These are phyloP conservation scores for Cavenderia fasciculata DNA, from an alignment of 78 protist species.

Conservation along the genomic window DNA sequence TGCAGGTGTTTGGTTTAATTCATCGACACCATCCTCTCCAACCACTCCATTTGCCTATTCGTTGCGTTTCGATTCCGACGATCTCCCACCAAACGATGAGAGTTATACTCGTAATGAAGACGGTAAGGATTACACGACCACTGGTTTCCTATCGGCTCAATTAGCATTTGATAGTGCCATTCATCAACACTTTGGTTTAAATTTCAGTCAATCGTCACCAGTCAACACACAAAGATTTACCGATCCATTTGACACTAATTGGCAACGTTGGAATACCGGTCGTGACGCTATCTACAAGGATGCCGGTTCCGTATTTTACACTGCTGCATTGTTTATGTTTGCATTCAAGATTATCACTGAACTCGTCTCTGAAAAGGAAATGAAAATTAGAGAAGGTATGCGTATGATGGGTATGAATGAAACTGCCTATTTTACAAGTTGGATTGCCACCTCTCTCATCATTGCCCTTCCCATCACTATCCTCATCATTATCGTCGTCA, in stretches of 20 bases:
- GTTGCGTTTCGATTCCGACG: constrained; percentile 17
- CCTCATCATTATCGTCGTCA: neutral
- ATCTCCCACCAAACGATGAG: neutral
- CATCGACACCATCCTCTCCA: neutral
- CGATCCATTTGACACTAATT: neutral
- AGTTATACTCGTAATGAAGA: neutral
- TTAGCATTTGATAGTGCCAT: neutral
- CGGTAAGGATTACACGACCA: neutral
- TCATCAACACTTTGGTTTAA: neutral
- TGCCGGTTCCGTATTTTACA: constrained; percentile 18
- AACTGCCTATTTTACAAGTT: constrained; percentile 7
- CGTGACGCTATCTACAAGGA: neutral
- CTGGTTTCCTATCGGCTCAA: neutral
- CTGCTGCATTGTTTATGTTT: constrained; percentile 17
- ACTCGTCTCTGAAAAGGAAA: constrained; percentile 11
- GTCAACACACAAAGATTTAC: constrained; percentile 1
- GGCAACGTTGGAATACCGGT: constrained; percentile 20
- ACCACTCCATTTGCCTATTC: neutral
- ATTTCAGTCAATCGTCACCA: neutral
- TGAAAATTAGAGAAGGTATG: constrained; percentile 47
- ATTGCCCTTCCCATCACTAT: neutral
- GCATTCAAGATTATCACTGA: neutral
- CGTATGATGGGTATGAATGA: constrained; percentile 31
- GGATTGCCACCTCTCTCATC: neutral
- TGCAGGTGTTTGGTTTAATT: constrained; percentile 46